Base-by-base conservation (phyloP, 2,329 filamentous ascomycete species). In the Penicillium aurantiogriseum region DNA sequence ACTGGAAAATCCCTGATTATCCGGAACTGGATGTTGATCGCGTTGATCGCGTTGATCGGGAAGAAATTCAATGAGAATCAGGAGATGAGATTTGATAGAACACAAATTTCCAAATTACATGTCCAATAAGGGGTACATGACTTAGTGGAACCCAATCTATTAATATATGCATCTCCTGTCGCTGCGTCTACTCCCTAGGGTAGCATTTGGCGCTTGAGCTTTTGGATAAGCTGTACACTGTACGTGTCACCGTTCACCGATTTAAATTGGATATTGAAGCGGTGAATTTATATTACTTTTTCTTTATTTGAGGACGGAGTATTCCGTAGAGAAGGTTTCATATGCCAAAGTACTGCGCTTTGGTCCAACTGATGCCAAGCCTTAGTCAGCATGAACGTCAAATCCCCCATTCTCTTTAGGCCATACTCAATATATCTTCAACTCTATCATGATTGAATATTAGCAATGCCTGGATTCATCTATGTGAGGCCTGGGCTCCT, bases 1-100 rank as follows among this genome's bases (percentile, higher is more conserved):
- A 55, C 2, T 69, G 62, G 64, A 51, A 65, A 40, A 9, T 67
- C 35, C 67, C 67, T 8, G 61, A 63, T 9, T 67, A 70, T 58
- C 50, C 54, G 8, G 57, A 63, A 33, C 42, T 60, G 11, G 9
- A 21, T 5, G 19, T 13, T 21, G 17, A n/a, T 38, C 5, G 35
- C 3, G 19, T 13, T 21, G 17, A n/a, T 38, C 5, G 35, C 1
- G n/a, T 31, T 40, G 25, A 29, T 50, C 25, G 25, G 25, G 3
- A 8, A n/a, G 11, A 40, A 15, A 31, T 13, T 15, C 23, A 6
- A 40, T 40, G 17, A 21, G 25, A 19, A 5, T 39, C 8, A 25
- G 48, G 25, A 40, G 25, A 19, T 15, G 36, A 19, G 10, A 45
- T 19, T 11, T n/a, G 9, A 44, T 13, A 7, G 2, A 5, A 7